Conservation (phyloP, 116 monocot genomes). For the Iris pallida region DNA sequence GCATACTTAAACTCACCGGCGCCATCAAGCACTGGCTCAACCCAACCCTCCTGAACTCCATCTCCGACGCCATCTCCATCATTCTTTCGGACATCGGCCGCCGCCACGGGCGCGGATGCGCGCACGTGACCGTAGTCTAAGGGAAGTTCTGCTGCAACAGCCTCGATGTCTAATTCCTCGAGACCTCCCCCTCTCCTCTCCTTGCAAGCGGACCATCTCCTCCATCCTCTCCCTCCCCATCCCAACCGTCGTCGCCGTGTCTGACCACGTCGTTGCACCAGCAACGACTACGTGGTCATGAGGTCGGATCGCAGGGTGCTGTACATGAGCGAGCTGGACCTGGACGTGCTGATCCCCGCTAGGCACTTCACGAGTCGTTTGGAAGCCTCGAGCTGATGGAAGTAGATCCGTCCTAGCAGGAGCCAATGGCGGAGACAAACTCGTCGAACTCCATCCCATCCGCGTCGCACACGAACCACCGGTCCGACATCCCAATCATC, state of each 20-base stretch:
- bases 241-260: constrained; percentile 68
- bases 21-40: constrained; percentile 52
- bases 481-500: too few relatives aligned
- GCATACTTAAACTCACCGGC: constrained; percentile 56
- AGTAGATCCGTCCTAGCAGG: too few relatives aligned
- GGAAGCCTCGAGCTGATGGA: too few relatives aligned
- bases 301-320: constrained; percentile 57
- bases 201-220: constrained; percentile 18
- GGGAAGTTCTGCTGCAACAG: constrained; percentile 87
- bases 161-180: constrained; percentile 54
- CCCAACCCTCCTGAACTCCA: constrained; percentile 23
- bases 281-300: constrained; percentile 60
- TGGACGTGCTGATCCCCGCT: not conserved
- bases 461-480: too few relatives aligned
- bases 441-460: too few relatives aligned
- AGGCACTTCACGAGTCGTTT: not conserved
- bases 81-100: constrained; percentile 22
- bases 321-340: constrained; percentile 76
- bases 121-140: constrained; percentile 50
- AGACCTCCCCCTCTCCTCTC: constrained; percentile 26
- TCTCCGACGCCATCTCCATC: constrained; percentile 39
- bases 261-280: constrained; percentile 53
- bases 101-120: constrained; percentile 9
- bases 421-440: too few relatives aligned
- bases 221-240: constrained; percentile 55